A percentile compares a stretch with the other conserved stretches of the same genome.
phyloP scores from a whole-genome alignment of 805 yeast species.

The Yarrowia porcina region DNA sequence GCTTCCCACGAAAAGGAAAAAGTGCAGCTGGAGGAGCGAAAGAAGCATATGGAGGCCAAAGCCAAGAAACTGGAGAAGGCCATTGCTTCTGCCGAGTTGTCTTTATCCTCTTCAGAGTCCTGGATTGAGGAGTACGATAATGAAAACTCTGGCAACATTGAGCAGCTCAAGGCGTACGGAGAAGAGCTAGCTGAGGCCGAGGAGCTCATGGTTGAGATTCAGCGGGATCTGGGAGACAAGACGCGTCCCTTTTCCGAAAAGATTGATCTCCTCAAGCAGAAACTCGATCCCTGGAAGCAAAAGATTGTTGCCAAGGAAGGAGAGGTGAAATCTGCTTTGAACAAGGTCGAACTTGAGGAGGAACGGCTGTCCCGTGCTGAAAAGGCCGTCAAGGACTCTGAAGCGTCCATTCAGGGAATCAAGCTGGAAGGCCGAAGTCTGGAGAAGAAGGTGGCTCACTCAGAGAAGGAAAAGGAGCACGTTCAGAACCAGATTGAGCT shows the following conservation, averaged over 20 bases:
- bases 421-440: slow-evolving; percentile 50
- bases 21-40: slow-evolving; percentile 72
- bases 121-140: slow-evolving; percentile 47
- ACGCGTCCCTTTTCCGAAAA: slow-evolving; percentile 65
- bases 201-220: slow-evolving; percentile 56
- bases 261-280: slow-evolving; percentile 59
- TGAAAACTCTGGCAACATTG: slow-evolving; percentile 45
- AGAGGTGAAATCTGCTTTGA: slow-evolving; percentile 59
- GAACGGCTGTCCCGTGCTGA: slow-evolving; percentile 47
- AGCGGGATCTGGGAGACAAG: slow-evolving; percentile 64
- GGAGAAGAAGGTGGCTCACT: slow-evolving; percentile 46
- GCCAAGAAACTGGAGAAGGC: slow-evolving; percentile 57
- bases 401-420: slow-evolving; percentile 46
- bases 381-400: slow-evolving; percentile 46
- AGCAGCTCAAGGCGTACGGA: slow-evolving; percentile 48
- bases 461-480: slow-evolving; percentile 49
- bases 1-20: slow-evolving; percentile 51
- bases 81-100: slow-evolving; percentile 47
- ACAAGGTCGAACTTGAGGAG: slow-evolving; percentile 59
- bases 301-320: slow-evolving; percentile 61
- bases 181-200: slow-evolving; percentile 52
- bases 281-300: slow-evolving; percentile 80
- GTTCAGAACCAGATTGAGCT: slow-evolving; percentile 52
- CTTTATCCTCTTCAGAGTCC: slow-evolving; percentile 46
- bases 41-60: slow-evolving; percentile 60